Evolutionary conservation across 176 grass and related monocot genomes (phyloP), one percentile per base, ranked within the genome.

Genomic region (Oryza meridionalis): DNA sequence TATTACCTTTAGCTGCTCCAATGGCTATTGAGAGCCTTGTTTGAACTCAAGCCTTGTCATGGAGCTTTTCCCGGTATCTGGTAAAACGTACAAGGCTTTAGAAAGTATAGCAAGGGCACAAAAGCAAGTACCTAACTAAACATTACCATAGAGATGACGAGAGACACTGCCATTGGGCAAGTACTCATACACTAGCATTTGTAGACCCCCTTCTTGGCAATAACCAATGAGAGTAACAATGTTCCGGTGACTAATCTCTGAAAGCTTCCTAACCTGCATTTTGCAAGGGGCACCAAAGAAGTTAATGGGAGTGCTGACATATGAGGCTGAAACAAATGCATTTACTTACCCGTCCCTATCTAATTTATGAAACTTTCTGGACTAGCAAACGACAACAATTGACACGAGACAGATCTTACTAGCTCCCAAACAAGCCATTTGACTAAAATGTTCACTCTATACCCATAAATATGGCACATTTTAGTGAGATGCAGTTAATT

Each of bases 101-200:
- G 72, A 35, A 12, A 70, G 86, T 9, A 70, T 26, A 7, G 37
- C 3, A 46, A 77, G 11, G 37, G 40, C 85, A 74, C 69, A 51
- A 67, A 87, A 26, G 59, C 59, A 4, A 58, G 62, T 67, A 37
- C 27, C n/a, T 68, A 21, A 78, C 4, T 37, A 78, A 0, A 78
- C 55, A 85, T 84, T 96, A 99, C 96, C 91, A 74, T 99, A 96
- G 19, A 99, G 84, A 93, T 99, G 96, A 29, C 80, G 42, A 77
- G 82, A 86, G 59, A 99, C 70, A 72, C 91, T 99, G 89, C 96
- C 96, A 88, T 99, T 99, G 25, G 93, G 91, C 51, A 95, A 79
- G 77, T 96, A 96, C 72, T 99, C 96, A 87, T 77, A 99, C 50
- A 92, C 89, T n/a, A 99, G 78, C 96, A 99, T 92, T 79, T 96